phyloP scores from a whole-genome alignment of 2,329 filamentous ascomycete species.

The Colletotrichum chlorophyti region DNA sequence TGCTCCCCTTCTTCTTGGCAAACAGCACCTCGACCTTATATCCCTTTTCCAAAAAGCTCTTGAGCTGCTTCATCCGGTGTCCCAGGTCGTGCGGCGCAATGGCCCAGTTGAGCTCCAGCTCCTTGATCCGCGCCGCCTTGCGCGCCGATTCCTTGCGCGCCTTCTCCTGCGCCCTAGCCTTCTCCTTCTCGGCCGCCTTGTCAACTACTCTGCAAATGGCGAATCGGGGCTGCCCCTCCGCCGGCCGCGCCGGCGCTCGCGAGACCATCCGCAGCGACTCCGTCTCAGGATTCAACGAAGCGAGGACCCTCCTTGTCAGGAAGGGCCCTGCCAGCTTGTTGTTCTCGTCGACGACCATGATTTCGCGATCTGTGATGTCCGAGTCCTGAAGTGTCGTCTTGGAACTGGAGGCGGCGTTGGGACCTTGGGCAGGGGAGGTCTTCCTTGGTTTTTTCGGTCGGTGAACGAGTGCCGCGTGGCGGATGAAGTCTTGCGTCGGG shows the following conservation, averaged over 20 bases:
- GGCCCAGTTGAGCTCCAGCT: conserved; percentile 90
- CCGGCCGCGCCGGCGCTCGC: conserved; percentile 32
- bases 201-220: conserved; percentile 77
- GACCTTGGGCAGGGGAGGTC: not conserved
- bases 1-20: conserved; percentile 67
- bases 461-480: conserved; percentile 6
- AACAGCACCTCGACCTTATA: conserved; percentile 77
- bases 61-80: conserved; percentile 73
- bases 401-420: not conserved
- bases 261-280: conserved; percentile 49
- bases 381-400: conserved; percentile 37
- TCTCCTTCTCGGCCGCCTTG: conserved; percentile 56
- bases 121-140: conserved; percentile 63
- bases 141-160: conserved; percentile 48
- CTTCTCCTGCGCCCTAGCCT: conserved; percentile 50
- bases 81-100: conserved; percentile 78
- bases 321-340: conserved; percentile 47
- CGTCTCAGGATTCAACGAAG: conserved; percentile 40
- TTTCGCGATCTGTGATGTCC: conserved; percentile 49
- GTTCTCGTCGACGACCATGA: conserved; percentile 50
- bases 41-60: conserved; percentile 75
- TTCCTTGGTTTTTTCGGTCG: conserved; percentile 10
- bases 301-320: conserved; percentile 47
- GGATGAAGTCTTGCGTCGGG: not conserved
- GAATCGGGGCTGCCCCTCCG: conserved; percentile 31